Percentiles rank a stretch among this genome's conserved stretches.
These are phyloP conservation scores for Verbascum thapsus DNA, from an alignment of 257 asterid species.

Conservation along the genomic window DNA sequence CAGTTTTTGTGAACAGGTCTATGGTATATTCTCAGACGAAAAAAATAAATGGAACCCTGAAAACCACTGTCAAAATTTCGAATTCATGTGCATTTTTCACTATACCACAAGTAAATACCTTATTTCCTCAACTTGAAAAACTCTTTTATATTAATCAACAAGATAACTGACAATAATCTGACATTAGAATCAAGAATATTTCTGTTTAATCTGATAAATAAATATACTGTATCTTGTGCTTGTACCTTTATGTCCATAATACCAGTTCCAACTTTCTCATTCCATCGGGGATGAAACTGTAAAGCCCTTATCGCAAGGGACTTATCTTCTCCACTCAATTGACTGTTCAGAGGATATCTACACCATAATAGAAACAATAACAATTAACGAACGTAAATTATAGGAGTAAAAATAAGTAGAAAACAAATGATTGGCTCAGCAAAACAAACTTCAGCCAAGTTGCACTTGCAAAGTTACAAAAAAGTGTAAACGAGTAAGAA, in stretches of 20 bases:
- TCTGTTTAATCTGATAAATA: neutral
- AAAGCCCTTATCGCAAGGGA: constrained; percentile 61
- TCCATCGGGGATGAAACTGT: constrained; percentile 70
- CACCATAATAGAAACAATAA: constrained; percentile 20
- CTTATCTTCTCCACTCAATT: constrained; percentile 61
- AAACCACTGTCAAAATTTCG: neutral
- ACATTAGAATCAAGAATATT: too few relatives aligned
- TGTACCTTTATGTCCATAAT: constrained; percentile 72
- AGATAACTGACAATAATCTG: too few relatives aligned
- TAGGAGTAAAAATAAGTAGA: constrained; percentile 1
- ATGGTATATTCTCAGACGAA: too few relatives aligned
- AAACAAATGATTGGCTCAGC: constrained; percentile 2
- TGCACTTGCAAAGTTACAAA: constrained; percentile 6
- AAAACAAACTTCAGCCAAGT: constrained; percentile 7
- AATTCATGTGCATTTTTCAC: neutral
- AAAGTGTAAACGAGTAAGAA: neutral
- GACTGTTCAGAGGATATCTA: constrained; percentile 57
- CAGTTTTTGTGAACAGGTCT: too few relatives aligned
- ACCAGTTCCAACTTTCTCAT: constrained; percentile 71
- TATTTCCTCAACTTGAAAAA: too few relatives aligned
- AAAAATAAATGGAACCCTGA: neutral
- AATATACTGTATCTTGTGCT: neutral
- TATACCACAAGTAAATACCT: too few relatives aligned
- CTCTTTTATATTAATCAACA: too few relatives aligned
- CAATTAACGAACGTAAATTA: neutral